Conservation (phyloP, 371 early-diverging fungal genomes). For the Circinella minor region DNA sequence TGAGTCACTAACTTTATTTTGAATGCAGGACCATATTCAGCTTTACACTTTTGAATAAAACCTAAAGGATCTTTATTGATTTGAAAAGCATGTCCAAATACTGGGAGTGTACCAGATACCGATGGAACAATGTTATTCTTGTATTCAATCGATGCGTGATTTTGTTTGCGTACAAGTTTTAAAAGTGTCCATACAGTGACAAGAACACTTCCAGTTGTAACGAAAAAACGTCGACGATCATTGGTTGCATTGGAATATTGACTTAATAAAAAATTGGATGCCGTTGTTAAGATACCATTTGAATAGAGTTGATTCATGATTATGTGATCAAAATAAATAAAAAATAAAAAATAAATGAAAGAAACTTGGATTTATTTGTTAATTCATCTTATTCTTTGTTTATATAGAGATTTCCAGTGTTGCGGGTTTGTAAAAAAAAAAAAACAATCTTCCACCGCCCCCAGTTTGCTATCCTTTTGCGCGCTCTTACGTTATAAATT, state of each 20-base stretch:
- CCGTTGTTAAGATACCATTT: neutral
- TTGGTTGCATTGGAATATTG: neutral
- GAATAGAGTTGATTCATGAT: neutral
- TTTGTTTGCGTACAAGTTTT: neutral
- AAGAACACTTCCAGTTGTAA: neutral
- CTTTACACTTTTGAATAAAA: slow-evolving; percentile 11
- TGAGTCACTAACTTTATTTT: slow-evolving; percentile 11
- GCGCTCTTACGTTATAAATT: too few species aligned
- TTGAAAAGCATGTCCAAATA: slow-evolving; percentile 14
- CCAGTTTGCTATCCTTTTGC: too few species aligned
- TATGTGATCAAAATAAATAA: too few species aligned
- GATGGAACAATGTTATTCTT: slow-evolving; percentile 12
- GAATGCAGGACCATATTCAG: slow-evolving; percentile 16
- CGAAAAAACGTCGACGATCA: neutral
- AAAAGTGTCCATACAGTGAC: neutral
- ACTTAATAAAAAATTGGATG: neutral
- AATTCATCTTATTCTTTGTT: neutral
- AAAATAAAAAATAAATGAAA: too few species aligned
- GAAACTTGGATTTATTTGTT: neutral
- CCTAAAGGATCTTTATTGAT: neutral
- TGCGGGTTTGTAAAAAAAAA: neutral
- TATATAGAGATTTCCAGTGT: neutral
- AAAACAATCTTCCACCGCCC: too few species aligned
- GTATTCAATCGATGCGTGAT: neutral
- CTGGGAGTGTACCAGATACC: slow-evolving; percentile 10